phyloP scores from a whole-genome alignment of 179 eudicot genomes.

The Gypsophila paniculata region DNA sequence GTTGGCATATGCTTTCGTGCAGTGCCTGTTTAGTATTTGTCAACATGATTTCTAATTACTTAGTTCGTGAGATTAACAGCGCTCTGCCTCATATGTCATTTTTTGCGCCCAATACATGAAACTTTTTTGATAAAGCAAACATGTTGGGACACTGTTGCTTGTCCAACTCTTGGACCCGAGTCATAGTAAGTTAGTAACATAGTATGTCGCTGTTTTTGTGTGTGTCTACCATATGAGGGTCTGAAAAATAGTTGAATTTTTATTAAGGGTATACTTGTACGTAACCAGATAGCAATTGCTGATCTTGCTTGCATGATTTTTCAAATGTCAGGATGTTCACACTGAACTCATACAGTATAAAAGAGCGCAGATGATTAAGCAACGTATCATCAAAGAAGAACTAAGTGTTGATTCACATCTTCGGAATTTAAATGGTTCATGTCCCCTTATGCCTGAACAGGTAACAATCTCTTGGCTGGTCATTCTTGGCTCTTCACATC shows the following conservation, averaged over 20 bases:
- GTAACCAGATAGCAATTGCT: neutral
- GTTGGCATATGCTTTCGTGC: neutral
- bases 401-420: constrained; percentile 66
- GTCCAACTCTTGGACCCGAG: neutral
- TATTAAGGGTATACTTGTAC: neutral
- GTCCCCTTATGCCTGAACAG: constrained; percentile 98
- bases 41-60: neutral
- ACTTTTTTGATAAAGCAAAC: neutral
- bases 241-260: neutral
- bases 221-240: neutral
- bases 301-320: neutral
- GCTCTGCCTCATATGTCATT: neutral
- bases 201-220: neutral
- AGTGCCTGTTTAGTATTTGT: neutral
- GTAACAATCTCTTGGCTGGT: constrained; percentile 34
- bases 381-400: constrained; percentile 57
- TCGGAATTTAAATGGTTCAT: constrained; percentile 64
- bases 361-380: constrained; percentile 81
- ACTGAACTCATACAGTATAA: constrained; percentile 83
- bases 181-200: neutral
- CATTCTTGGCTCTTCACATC: constrained; percentile 6
- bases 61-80: neutral
- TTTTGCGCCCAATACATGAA: neutral
- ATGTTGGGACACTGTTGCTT: neutral
- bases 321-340: constrained; percentile 65